These are phyloP conservation scores for Fennellomyces sp. DNA, from an alignment of 371 early-diverging fungal species.

Conservation along the genomic window DNA sequence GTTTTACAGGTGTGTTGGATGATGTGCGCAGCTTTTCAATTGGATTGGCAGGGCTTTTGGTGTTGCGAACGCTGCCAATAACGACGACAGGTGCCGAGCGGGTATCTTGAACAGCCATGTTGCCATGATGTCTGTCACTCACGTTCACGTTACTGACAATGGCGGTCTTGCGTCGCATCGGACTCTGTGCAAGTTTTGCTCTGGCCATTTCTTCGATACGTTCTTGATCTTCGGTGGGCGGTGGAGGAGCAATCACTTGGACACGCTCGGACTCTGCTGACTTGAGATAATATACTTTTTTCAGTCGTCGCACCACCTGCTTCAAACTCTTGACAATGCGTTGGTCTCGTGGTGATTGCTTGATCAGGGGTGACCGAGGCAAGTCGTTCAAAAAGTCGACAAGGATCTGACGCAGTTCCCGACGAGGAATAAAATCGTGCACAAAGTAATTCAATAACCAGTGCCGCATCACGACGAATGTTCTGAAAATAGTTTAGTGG, in stretches of 20 bases:
- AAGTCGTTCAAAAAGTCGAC: conserved; percentile 48
- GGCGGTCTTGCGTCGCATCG: conserved; percentile 39
- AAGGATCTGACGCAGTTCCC: conserved; percentile 46
- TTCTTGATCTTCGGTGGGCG: conserved; percentile 41
- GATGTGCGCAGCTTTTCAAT: neutral
- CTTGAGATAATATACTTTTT: conserved; percentile 44
- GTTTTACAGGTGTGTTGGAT: neutral
- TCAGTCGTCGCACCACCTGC: conserved; percentile 43
- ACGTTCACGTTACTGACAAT: conserved; percentile 29
- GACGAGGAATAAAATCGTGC: conserved; percentile 62
- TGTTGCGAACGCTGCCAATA: conserved; percentile 25
- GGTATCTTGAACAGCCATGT: conserved; percentile 32
- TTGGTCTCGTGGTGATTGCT: conserved; percentile 50
- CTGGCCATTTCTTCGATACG: conserved; percentile 39
- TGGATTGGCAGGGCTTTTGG: neutral
- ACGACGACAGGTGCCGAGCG: conserved; percentile 27
- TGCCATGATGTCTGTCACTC: conserved; percentile 26
- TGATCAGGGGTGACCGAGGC: conserved; percentile 43
- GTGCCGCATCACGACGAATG: conserved; percentile 69
- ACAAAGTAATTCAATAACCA: conserved; percentile 72
- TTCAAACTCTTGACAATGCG: conserved; percentile 59
- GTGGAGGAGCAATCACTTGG: conserved; percentile 47
- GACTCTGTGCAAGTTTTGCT: conserved; percentile 32
- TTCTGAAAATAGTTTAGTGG: conserved; percentile 30
- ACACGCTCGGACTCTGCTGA: conserved; percentile 31